Evolutionary conservation across 176 grass and related monocot species (phyloP).

Genomic region (Panicum miliaceum): DNA sequence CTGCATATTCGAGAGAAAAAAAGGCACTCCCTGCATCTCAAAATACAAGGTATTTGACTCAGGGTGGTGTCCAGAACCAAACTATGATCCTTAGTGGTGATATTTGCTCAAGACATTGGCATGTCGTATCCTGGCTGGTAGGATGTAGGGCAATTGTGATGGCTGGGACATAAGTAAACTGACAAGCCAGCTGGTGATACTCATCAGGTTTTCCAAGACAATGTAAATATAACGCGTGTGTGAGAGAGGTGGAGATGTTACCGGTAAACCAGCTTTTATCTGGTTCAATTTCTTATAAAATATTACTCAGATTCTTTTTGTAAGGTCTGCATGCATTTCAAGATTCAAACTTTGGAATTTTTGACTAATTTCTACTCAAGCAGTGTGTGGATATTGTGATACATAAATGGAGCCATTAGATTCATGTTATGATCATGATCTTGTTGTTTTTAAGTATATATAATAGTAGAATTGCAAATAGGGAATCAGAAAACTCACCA

Average conservation of each 20-base stretch:
- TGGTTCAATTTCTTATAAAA: not conserved
- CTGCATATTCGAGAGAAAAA: no score
- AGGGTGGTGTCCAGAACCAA: not conserved
- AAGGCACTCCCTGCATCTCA: not conserved
- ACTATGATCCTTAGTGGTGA: constrained; percentile 5
- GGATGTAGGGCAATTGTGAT: constrained; percentile 24
- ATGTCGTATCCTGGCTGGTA: constrained; percentile 11
- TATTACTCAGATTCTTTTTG: not conserved
- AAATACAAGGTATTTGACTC: not conserved
- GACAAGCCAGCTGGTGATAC: constrained; percentile 25
- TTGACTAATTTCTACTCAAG: not conserved
- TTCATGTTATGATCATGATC: not conserved
- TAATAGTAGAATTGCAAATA: not conserved
- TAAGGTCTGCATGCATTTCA: not conserved
- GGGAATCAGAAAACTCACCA: constrained; percentile 66
- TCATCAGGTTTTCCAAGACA: constrained; percentile 15
- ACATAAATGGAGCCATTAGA: not conserved
- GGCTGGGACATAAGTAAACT: not conserved
- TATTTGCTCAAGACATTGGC: constrained; percentile 24
- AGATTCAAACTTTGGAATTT: not conserved
- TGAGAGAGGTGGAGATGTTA: not conserved
- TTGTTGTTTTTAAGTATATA: constrained; percentile 5
- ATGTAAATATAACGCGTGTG: constrained; percentile 2
- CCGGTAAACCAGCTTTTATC: not conserved
- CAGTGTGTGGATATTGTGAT: not conserved